phyloP scores from a whole-genome alignment of 2,329 filamentous ascomycete species.

The Phyllosticta citriasiana region DNA sequence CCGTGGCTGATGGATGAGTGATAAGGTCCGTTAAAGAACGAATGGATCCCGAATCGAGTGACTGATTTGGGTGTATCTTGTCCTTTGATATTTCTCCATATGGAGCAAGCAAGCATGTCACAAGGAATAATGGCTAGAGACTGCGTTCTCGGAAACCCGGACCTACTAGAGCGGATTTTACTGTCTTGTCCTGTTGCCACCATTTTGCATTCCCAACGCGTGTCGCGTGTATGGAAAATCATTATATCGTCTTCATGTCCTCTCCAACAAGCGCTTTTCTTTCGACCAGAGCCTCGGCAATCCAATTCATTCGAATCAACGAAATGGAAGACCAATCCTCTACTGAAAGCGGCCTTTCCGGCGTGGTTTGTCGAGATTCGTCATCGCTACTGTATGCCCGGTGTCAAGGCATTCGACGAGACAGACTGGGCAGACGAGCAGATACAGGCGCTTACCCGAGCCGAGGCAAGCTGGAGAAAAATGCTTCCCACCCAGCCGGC shows the following conservation, averaged over 20 bases:
- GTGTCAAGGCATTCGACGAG: conserved; percentile 4
- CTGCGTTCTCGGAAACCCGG: not conserved
- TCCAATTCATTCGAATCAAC: not conserved
- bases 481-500: conserved; percentile 25
- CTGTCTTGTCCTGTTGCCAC: not conserved
- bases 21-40: not conserved
- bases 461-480: conserved; percentile 23
- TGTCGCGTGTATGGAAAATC: conserved; percentile 18
- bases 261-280: conserved; percentile 24
- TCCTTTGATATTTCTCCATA: not conserved
- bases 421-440: conserved; percentile 10
- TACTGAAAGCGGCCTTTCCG: conserved; percentile 10
- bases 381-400: conserved; percentile 13
- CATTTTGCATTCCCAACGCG: conserved; percentile 24
- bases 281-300: conserved; percentile 18
- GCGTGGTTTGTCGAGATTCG: conserved; percentile 15
- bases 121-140: not conserved
- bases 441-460: conserved; percentile 16
- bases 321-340: conserved; percentile 16
- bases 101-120: not conserved
- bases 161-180: not conserved
- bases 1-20: not conserved
- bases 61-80: not conserved
- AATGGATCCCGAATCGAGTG: not conserved
- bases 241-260: conserved; percentile 18